Percentiles rank a stretch among this genome's conserved stretches.
Evolutionary conservation across 1,139 yeast genomes (phyloP).

Genomic region (Diutina pseudorugosa): DNA sequence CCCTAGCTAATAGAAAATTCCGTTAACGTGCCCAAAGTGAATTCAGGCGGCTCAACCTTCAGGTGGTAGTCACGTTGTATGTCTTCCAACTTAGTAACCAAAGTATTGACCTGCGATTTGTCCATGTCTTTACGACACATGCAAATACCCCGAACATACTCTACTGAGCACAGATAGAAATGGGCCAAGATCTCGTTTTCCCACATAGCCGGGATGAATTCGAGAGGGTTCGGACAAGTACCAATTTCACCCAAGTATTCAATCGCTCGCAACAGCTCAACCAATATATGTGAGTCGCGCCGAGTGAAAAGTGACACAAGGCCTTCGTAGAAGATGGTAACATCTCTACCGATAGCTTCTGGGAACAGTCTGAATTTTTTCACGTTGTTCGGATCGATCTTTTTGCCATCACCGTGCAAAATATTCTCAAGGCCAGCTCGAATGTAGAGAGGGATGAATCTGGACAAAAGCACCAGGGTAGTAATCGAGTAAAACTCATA

Average conservation of each 20-base stretch:
- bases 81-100: conserved; percentile 19
- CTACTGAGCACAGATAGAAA: conserved; percentile 57
- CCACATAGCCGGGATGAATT: conserved; percentile 47
- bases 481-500: conserved; percentile 35
- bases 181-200: conserved; percentile 37
- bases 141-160: conserved; percentile 45
- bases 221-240: conserved; percentile 37
- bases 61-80: conserved; percentile 23
- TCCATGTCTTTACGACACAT: conserved; percentile 36
- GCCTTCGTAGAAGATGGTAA: conserved; percentile 49
- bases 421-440: conserved; percentile 34
- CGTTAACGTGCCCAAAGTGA: conserved; percentile 23
- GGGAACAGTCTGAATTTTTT: conserved; percentile 29
- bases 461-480: conserved; percentile 30
- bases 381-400: conserved; percentile 47
- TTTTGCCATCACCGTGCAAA: conserved; percentile 36
- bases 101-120: conserved; percentile 16
- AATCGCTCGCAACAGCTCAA: conserved; percentile 38
- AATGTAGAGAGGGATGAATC: conserved; percentile 32
- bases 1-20: conserved; percentile 14
- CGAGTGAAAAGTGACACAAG: conserved; percentile 41
- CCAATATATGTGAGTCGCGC: conserved; percentile 40
- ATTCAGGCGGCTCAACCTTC: conserved; percentile 22
- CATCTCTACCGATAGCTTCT: conserved; percentile 43
- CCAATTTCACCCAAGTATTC: conserved; percentile 66